Evolutionary conservation across 768 basidiomycete genomes (phyloP).

Genomic region (Clitopilus hobsonii): DNA sequence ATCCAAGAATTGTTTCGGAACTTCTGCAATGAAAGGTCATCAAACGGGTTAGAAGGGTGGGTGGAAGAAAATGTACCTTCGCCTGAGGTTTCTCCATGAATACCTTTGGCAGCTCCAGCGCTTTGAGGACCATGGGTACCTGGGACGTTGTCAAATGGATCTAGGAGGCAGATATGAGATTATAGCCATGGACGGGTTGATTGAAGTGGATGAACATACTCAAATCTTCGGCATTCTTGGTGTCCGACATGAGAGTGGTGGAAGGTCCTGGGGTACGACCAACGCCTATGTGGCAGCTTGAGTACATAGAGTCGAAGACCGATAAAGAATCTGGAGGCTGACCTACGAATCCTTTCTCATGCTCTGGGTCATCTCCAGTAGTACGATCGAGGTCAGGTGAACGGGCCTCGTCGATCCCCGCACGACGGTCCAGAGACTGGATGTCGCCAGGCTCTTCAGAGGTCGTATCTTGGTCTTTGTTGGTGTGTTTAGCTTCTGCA

Average conservation of each 20-base stretch:
- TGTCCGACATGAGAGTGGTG: not conserved
- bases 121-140: not conserved
- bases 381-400: too few species aligned
- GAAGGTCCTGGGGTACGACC: not conserved
- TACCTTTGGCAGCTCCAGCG: not conserved
- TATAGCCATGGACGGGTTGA: not conserved
- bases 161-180: not conserved
- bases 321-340: not conserved
- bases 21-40: too few species aligned
- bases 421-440: too few species aligned
- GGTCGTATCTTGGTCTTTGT: too few species aligned
- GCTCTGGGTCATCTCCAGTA: not conserved
- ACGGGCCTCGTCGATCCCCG: too few species aligned
- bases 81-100: not conserved
- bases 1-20: too few species aligned
- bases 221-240: not conserved
- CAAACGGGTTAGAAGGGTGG: too few species aligned
- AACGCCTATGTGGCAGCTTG: not conserved
- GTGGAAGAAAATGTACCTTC: too few species aligned
- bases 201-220: not conserved
- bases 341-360: not conserved
- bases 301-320: not conserved
- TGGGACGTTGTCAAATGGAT: not conserved
- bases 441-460: too few species aligned
- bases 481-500: too few species aligned